Percentiles rank a stretch among this genome's conserved stretches.
These are phyloP conservation scores for Fusarium sp. DNA, from an alignment of 2,329 filamentous ascomycete genomes.

Conservation along the genomic window DNA sequence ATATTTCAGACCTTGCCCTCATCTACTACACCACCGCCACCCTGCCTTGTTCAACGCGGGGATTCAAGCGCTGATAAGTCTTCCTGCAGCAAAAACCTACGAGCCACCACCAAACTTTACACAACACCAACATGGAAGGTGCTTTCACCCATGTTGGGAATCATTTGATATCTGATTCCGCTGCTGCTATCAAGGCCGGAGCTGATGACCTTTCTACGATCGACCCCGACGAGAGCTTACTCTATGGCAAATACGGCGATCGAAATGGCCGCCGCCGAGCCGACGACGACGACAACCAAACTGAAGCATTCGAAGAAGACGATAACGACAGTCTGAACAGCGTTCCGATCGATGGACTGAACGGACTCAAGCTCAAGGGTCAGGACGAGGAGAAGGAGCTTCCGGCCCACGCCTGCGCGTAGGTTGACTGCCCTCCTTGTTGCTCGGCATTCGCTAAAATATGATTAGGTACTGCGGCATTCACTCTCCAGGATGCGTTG, in stretches of 20 bases:
- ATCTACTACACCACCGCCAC: conserved; percentile 32
- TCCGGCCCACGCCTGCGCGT: conserved; percentile 95
- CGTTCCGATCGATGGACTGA: conserved; percentile 80
- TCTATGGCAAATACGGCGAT: conserved; percentile 76
- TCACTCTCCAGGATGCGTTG: conserved; percentile 92
- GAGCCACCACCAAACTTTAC: conserved; percentile 36
- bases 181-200: conserved; percentile 86
- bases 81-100: conserved; percentile 45
- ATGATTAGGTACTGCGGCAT: conserved; percentile 88
- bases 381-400: conserved; percentile 88
- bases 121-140: conserved; percentile 74
- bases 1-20: conserved; percentile 16
- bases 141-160: conserved; percentile 91
- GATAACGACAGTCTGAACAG: conserved; percentile 82
- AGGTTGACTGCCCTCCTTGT: conserved; percentile 57
- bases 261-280: conserved; percentile 73
- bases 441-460: conserved; percentile 40
- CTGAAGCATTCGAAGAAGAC: conserved; percentile 85
- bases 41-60: conserved; percentile 38
- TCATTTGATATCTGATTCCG: conserved; percentile 85
- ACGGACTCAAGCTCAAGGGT: conserved; percentile 68
- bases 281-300: conserved; percentile 91
- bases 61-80: conserved; percentile 34
- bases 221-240: conserved; percentile 82
- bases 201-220: conserved; percentile 78